phyloP scores from a whole-genome alignment of 2,329 filamentous ascomycete genomes.

The Rachicladosporium sp. region DNA sequence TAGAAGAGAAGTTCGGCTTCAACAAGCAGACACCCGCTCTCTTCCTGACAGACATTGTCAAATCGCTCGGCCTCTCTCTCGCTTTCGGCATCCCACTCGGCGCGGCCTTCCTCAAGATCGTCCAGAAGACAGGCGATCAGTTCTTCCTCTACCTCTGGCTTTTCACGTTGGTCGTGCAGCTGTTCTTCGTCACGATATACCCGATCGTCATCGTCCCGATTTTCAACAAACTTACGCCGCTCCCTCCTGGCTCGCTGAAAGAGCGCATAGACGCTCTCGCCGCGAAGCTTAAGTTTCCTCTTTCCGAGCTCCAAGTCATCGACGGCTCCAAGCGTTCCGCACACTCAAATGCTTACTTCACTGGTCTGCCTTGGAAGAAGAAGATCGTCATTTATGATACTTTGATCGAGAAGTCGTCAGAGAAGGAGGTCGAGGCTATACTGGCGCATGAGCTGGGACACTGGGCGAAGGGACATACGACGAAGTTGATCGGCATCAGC shows the following conservation, averaged over 20 bases:
- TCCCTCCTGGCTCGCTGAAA: slow-evolving; percentile 80
- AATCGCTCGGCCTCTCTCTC: slow-evolving; percentile 71
- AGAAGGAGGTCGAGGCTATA: slow-evolving; percentile 86
- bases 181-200: slow-evolving; percentile 93
- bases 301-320: slow-evolving; percentile 88
- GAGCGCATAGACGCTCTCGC: slow-evolving; percentile 75
- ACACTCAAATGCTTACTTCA: slow-evolving; percentile 91
- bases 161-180: slow-evolving; percentile 77
- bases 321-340: slow-evolving; percentile 80
- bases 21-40: slow-evolving; percentile 92
- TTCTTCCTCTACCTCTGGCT: slow-evolving; percentile 99
- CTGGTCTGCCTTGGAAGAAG: slow-evolving; percentile 97
- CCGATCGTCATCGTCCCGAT: slow-evolving; percentile 85
- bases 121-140: slow-evolving; percentile 80
- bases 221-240: slow-evolving; percentile 95
- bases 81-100: slow-evolving; percentile 77
- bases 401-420: slow-evolving; percentile 85
- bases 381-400: slow-evolving; percentile 99
- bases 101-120: slow-evolving; percentile 82
- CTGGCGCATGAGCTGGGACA: slow-evolving; percentile 92
- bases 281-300: slow-evolving; percentile 73
- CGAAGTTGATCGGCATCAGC: slow-evolving; percentile 68
- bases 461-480: slow-evolving; percentile 94
- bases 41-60: slow-evolving; percentile 83
- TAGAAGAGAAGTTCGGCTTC: slow-evolving; percentile 96